A percentile compares a stretch with the other conserved stretches of the same genome.
These are phyloP conservation scores for Leccinum boreale DNA, from an alignment of 768 basidiomycete species.

Conservation along the genomic window DNA sequence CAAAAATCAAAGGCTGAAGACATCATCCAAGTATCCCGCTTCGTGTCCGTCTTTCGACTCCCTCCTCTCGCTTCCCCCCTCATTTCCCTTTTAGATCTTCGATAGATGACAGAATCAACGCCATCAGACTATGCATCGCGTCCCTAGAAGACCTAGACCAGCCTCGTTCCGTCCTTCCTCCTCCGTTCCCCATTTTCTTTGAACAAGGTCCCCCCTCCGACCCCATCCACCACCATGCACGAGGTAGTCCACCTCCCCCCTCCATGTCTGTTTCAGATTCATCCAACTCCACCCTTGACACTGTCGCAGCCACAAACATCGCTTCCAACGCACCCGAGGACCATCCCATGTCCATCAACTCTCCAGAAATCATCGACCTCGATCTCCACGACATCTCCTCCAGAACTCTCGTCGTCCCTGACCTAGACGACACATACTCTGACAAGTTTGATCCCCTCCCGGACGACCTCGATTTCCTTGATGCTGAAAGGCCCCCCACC, in stretches of 20 bases:
- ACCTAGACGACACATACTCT: conserved; percentile 50
- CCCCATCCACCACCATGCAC: background rate
- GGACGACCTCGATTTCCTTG: conserved; percentile 15
- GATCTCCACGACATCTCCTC: conserved; percentile 21
- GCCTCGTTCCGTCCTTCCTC: background rate
- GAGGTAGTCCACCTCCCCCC: conserved; percentile 9
- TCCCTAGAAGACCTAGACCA: conserved; percentile 4
- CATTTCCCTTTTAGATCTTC: conserved; percentile 28
- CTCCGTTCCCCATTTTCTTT: conserved; percentile 2
- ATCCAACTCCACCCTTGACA: conserved; percentile 14
- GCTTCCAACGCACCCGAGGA: conserved; percentile 2
- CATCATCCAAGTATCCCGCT: conserved; percentile 38
- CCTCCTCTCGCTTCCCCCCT: background rate
- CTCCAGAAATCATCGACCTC: conserved; percentile 16
- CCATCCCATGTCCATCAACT: conserved; percentile 3
- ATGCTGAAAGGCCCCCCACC: conserved; percentile 9
- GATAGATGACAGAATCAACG: conserved; percentile 36
- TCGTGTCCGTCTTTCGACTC: conserved; percentile 33
- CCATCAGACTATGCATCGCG: conserved; percentile 36
- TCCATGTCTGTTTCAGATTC: conserved; percentile 17
- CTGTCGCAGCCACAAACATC: background rate
- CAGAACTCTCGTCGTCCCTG: conserved; percentile 22
- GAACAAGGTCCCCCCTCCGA: background rate
- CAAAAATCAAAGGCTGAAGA: conserved; percentile 29
- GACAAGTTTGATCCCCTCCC: conserved; percentile 37